phyloP scores from a whole-genome alignment of 1,284 basidiomycete genomes.

The Dichomitus squalens region DNA sequence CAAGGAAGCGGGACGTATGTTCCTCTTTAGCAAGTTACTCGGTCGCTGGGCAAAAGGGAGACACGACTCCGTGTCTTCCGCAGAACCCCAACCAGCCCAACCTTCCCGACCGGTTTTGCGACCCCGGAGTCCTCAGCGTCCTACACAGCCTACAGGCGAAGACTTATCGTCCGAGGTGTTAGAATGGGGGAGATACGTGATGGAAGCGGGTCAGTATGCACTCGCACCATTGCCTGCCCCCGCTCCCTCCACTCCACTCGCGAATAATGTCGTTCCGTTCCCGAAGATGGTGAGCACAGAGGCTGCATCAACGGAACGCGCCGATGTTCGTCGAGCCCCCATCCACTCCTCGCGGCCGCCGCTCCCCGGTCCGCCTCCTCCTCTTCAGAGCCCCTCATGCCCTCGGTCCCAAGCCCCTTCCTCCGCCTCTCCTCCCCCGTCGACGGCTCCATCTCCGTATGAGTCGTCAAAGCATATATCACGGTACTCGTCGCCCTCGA shows the following conservation, averaged over 20 bases:
- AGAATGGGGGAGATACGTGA: neutral
- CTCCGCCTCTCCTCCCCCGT: neutral
- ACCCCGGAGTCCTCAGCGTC: neutral
- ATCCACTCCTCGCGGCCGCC: neutral
- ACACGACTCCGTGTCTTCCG: neutral
- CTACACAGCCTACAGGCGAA: neutral
- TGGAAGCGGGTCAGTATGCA: too few relatives aligned
- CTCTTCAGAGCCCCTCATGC: too few relatives aligned
- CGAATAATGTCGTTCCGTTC: neutral
- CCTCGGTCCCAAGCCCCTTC: neutral
- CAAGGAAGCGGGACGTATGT: neutral
- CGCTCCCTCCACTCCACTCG: neutral
- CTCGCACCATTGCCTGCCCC: neutral
- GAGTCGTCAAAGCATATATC: neutral
- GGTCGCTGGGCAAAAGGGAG: neutral
- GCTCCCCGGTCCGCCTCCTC: too few relatives aligned
- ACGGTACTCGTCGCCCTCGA: neutral
- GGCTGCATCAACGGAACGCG: neutral
- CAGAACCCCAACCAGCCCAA: neutral
- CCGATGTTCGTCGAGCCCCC: neutral
- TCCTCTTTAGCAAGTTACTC: neutral
- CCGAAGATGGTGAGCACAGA: neutral
- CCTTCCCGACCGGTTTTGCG: neutral
- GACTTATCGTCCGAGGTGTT: neutral
- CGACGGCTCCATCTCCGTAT: neutral